Conservation (phyloP, 176 grass and related monocot genomes). For the Aegilops sharonensis region DNA sequence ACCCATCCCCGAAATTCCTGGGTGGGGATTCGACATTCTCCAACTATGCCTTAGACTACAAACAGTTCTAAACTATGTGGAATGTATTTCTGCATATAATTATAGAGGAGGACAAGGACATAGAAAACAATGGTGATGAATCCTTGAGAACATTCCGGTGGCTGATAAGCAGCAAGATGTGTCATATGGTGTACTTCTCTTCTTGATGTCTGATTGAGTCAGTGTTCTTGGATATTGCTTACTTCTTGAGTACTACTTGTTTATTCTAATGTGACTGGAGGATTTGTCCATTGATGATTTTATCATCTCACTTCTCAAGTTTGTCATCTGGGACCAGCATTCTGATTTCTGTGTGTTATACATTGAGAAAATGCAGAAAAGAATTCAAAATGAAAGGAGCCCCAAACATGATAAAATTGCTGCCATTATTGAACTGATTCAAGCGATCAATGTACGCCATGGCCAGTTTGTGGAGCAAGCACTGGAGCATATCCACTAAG, state of each 20-base stretch:
- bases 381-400: slow-evolving; percentile 29
- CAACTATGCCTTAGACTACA: not conserved
- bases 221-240: not conserved
- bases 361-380: slow-evolving; percentile 33
- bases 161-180: not conserved
- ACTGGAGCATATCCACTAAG: slow-evolving; percentile 51
- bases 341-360: not conserved
- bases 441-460: slow-evolving; percentile 40
- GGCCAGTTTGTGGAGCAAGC: slow-evolving; percentile 39
- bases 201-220: too few species aligned
- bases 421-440: slow-evolving; percentile 54
- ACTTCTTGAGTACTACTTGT: not conserved
- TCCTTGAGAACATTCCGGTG: slow-evolving; percentile 27
- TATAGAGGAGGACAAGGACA: slow-evolving; percentile 40
- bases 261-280: not conserved
- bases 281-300: not conserved
- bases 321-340: slow-evolving; percentile 9
- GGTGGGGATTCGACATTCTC: not conserved
- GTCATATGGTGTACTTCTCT: not conserved
- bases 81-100: slow-evolving; percentile 43
- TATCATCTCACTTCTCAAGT: slow-evolving; percentile 4
- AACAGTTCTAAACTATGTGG: not conserved
- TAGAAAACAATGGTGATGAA: slow-evolving; percentile 35
- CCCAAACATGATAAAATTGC: slow-evolving; percentile 56
- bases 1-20: too few species aligned